Base-by-base conservation (phyloP, 1,139 yeast genomes). In the Kluyveromyces sp. region DNA sequence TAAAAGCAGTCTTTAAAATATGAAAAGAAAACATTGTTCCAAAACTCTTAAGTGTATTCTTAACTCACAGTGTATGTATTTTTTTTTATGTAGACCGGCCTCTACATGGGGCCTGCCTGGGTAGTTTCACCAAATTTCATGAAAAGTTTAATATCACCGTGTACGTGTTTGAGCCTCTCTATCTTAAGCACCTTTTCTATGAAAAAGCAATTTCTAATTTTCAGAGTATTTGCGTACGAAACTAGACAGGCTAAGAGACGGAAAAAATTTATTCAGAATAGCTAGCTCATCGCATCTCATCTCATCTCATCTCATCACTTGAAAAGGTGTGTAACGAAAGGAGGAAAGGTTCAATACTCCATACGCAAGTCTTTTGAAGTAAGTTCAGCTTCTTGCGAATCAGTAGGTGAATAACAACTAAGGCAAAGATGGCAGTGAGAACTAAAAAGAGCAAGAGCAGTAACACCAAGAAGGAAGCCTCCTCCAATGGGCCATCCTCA, bases 211-310 rank as follows among this genome's bases (percentile, higher is more conserved):
- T 15, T 15, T 15, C 21, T 15, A 15, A 15, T 15, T 15, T 15
- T 15, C 21, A 15, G 21, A 15, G 21, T 15, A 15, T 15, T 15
- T 15, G 21, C 21, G 21, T 15, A 15, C 21, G 21, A 15, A 15
- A 15, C 21, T 31, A 31, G 7, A 10, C 10, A 7, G 33, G 10
- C 7, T 46, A 48, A 34, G 15, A 34, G 21, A 27, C 15, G 7
- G 27, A 25, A 38, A 38, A 38, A n/a, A 29, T 38, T 38, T 31
- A 30, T 38, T 38, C 41, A 38, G 10, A 26, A 25, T 7, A 37
- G 36, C n/a, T 8, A 46, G 49, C 51, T 50, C 51, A 51, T 51
- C 57, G 46, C 55, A 52, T 49, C 54, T 42, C 49, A 47, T 43
- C 45, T 26, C 40, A 28, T 33, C 34, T 33, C 34, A 33, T 33